Percentiles rank a stretch among this genome's conserved stretches.
These are phyloP conservation scores for Heliocybe sulcata DNA, from an alignment of 1,284 basidiomycete species.

Conservation along the genomic window DNA sequence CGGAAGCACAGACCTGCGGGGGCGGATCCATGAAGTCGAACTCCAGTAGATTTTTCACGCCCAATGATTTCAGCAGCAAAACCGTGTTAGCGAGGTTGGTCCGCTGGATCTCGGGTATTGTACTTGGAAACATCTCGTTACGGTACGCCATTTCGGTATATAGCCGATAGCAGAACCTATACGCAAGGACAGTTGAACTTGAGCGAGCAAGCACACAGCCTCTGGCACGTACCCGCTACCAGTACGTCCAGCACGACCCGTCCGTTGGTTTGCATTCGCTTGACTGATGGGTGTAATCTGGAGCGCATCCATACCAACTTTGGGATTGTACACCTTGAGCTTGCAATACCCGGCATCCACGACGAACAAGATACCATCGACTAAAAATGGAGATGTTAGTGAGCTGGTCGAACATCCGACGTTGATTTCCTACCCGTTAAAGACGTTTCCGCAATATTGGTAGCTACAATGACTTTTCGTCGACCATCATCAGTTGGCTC, in stretches of 20 bases:
- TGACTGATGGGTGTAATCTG: constrained; percentile 99
- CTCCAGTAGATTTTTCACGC: constrained; percentile 94
- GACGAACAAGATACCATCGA: constrained; percentile 97
- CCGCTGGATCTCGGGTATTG: constrained; percentile 96
- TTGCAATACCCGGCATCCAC: constrained; percentile 97
- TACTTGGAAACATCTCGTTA: constrained; percentile 98
- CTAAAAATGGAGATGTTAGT: constrained; percentile 28
- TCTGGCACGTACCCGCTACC: constrained; percentile 70
- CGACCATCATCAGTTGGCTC: constrained; percentile 91
- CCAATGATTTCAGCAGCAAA: constrained; percentile 96
- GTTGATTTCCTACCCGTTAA: constrained; percentile 59
- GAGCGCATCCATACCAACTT: constrained; percentile 98
- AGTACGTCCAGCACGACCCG: constrained; percentile 94
- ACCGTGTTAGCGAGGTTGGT: constrained; percentile 94
- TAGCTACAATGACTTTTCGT: constrained; percentile 95
- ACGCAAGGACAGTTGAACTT: not conserved
- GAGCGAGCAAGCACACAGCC: not conserved
- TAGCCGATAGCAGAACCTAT: constrained; percentile 88
- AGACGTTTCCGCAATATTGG: constrained; percentile 99
- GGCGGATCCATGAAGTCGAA: constrained; percentile 99
- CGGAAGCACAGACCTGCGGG: constrained; percentile 67
- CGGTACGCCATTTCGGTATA: constrained; percentile 98
- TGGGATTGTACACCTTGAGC: constrained; percentile 98
- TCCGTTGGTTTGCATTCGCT: constrained; percentile 93
- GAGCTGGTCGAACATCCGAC: not conserved